These are phyloP conservation scores for Chytridium lagenaria DNA, from an alignment of 371 early-diverging fungal species.

Conservation along the genomic window DNA sequence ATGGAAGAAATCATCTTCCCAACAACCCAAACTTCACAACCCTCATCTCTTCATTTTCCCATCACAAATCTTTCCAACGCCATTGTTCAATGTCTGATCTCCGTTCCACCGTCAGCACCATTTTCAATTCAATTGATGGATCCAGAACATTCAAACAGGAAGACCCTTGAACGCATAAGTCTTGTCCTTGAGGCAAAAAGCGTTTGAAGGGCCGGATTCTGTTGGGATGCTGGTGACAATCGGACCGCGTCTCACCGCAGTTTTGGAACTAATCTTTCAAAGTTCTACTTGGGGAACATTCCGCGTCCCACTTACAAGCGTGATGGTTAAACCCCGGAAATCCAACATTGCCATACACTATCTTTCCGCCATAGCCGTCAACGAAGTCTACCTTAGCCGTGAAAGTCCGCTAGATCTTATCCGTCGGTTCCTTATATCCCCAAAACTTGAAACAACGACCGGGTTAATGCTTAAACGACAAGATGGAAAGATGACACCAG, in stretches of 20 bases:
- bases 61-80: conserved; percentile 45
- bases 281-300: conserved; percentile 47
- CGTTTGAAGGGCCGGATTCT: conserved; percentile 40
- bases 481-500: background rate
- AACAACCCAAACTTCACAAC: conserved; percentile 24
- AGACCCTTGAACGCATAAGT: conserved; percentile 18
- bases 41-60: conserved; percentile 43
- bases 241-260: conserved; percentile 39
- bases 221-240: conserved; percentile 43
- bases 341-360: conserved; percentile 32
- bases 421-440: conserved; percentile 34
- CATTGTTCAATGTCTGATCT: conserved; percentile 31
- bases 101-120: conserved; percentile 41
- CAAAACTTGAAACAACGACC: conserved; percentile 30
- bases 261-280: conserved; percentile 43
- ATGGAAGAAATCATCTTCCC: conserved; percentile 50
- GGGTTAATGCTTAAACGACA: conserved; percentile 30
- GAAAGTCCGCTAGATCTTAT: conserved; percentile 38
- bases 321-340: conserved; percentile 49
- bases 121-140: conserved; percentile 41
- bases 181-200: conserved; percentile 31
- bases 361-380: conserved; percentile 42
- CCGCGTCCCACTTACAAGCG: conserved; percentile 36
- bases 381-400: conserved; percentile 36
- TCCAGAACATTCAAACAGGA: conserved; percentile 39